Percentiles rank a stretch among this genome's conserved stretches.
phyloP scores from a whole-genome alignment of 208 protist genomes.

The Novymonas esmeraldas region DNA sequence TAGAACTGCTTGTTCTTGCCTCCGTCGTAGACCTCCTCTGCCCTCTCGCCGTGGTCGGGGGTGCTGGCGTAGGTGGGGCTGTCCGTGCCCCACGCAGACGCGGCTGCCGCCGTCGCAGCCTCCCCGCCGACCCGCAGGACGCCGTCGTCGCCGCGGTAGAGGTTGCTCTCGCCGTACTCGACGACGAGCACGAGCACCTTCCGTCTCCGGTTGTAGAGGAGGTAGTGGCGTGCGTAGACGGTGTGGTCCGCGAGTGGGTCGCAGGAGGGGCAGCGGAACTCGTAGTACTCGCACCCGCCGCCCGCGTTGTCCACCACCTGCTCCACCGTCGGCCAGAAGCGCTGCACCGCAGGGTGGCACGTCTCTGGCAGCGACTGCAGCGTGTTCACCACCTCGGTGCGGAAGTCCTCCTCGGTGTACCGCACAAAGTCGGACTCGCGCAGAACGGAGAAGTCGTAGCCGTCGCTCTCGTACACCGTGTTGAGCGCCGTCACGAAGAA shows the following conservation, averaged over 20 bases:
- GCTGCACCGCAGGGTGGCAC: conserved; percentile 50
- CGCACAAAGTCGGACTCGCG: conserved; percentile 65
- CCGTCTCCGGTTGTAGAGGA: conserved; percentile 67
- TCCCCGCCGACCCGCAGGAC: conserved; percentile 17
- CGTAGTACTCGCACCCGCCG: conserved; percentile 73
- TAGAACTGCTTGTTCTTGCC: conserved; percentile 73
- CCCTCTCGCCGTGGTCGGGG: conserved; percentile 38
- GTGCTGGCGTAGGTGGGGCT: conserved; percentile 34
- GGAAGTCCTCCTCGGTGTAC: conserved; percentile 48
- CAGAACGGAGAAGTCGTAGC: conserved; percentile 83
- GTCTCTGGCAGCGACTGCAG: conserved; percentile 52
- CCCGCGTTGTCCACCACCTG: conserved; percentile 50
- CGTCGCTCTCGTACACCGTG: conserved; percentile 68
- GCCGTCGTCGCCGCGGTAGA: conserved; percentile 68
- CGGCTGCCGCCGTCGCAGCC: conserved; percentile 4
- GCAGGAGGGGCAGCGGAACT: conserved; percentile 69
- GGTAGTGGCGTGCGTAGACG: conserved; percentile 71
- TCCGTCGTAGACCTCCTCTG: conserved; percentile 27
- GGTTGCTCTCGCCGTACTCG: conserved; percentile 66
- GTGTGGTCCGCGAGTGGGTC: conserved; percentile 55
- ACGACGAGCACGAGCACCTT: conserved; percentile 68
- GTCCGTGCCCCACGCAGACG: conserved; percentile 21
- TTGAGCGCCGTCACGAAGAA: conserved; percentile 78
- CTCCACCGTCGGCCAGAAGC: conserved; percentile 61
- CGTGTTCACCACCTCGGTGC: conserved; percentile 43